These are phyloP conservation scores for Retiboletus fuscus DNA, from an alignment of 1,284 basidiomycete species.

Conservation along the genomic window DNA sequence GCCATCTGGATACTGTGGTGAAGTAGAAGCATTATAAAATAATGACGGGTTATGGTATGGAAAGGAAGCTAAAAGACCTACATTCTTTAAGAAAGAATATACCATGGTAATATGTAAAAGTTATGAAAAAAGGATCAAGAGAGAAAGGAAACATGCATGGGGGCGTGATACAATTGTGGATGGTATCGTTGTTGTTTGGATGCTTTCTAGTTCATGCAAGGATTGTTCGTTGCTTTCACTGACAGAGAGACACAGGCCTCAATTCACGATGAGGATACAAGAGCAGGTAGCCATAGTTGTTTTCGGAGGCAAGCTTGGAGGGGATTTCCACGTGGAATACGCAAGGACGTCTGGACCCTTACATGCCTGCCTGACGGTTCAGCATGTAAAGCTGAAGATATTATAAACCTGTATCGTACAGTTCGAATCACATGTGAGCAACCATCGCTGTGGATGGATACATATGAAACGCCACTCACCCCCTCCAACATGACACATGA, in stretches of 20 bases:
- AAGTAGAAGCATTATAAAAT: conserved; percentile 35
- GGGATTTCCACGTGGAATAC: neutral
- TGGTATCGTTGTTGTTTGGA: conserved; percentile 43
- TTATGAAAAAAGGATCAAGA: conserved; percentile 21
- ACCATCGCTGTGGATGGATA: conserved; percentile 9
- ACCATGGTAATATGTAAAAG: conserved; percentile 15
- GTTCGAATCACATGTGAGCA: conserved; percentile 20
- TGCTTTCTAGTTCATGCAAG: conserved; percentile 44
- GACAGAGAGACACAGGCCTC: conserved; percentile 19
- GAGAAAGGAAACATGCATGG: conserved; percentile 35
- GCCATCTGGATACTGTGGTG: conserved; percentile 18
- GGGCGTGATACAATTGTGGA: conserved; percentile 40
- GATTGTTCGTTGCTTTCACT: conserved; percentile 34
- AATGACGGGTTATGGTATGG: conserved; percentile 25
- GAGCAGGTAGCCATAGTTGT: conserved; percentile 2
- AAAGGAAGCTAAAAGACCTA: conserved; percentile 8
- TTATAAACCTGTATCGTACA: conserved; percentile 77
- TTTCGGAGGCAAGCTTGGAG: conserved; percentile 11
- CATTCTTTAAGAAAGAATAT: conserved; percentile 8
- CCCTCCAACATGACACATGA: conserved; percentile 88
- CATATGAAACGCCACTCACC: conserved; percentile 59
- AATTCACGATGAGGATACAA: conserved; percentile 8
- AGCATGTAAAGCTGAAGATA: conserved; percentile 84
- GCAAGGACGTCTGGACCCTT: conserved; percentile 4
- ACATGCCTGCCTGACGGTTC: conserved; percentile 73